These are phyloP conservation scores for Aspergillus clavatus DNA, from an alignment of 2,329 filamentous ascomycete species.

Conservation along the genomic window DNA sequence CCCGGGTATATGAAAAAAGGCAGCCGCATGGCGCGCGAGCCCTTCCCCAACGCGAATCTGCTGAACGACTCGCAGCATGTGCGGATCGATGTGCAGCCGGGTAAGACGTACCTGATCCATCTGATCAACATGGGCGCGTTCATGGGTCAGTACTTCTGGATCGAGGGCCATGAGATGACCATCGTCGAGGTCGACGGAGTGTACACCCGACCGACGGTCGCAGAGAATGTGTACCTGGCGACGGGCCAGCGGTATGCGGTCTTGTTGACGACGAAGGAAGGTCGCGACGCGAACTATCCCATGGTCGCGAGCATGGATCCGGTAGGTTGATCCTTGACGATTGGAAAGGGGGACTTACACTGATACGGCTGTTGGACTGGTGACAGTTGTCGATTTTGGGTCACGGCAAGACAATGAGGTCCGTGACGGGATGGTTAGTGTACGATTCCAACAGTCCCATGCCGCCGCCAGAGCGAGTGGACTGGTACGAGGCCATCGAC, in stretches of 20 bases:
- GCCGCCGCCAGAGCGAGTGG: too few relatives aligned
- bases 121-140: constrained; percentile 73
- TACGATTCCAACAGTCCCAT: too few relatives aligned
- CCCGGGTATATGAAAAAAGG: constrained; percentile 36
- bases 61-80: constrained; percentile 64
- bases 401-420: too few relatives aligned
- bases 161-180: constrained; percentile 54
- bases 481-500: too few relatives aligned
- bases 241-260: constrained; percentile 60
- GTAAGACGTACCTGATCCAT: constrained; percentile 69
- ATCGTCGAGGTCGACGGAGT: constrained; percentile 71
- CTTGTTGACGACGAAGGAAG: constrained; percentile 57
- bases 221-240: constrained; percentile 61
- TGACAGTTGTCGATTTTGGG: too few relatives aligned
- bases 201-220: constrained; percentile 57
- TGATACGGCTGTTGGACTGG: constrained; percentile 2
- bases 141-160: constrained; percentile 47
- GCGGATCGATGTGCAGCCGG: constrained; percentile 55
- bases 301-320: constrained; percentile 40
- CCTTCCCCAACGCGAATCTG: constrained; percentile 60
- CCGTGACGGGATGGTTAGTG: too few relatives aligned
- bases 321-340: constrained; percentile 22
- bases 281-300: constrained; percentile 59
- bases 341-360: constrained; percentile 36
- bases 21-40: constrained; percentile 59